Conservation (phyloP, 2,329 filamentous ascomycete genomes). For the Colletotrichum sidae region DNA sequence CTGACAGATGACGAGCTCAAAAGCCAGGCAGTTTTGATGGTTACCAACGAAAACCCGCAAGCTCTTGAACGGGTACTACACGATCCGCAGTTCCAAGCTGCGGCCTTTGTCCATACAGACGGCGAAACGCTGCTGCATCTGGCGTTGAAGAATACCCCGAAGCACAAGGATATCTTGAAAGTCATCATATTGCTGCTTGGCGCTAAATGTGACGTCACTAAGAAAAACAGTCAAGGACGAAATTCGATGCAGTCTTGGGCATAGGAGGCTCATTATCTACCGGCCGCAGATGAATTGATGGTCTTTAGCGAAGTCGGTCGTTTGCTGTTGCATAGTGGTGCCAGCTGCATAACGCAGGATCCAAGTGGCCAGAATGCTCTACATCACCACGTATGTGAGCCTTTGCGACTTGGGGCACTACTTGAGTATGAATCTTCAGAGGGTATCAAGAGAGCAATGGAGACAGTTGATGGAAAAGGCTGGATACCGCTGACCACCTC, state of each 20-base stretch:
- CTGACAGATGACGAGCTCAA: neutral
- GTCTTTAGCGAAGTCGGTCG: neutral
- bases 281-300: neutral
- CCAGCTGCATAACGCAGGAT: neutral
- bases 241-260: neutral
- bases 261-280: neutral
- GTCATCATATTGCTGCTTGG: neutral
- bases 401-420: neutral
- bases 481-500: neutral
- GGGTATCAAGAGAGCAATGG: neutral
- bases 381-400: neutral
- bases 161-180: neutral
- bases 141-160: accelerated
- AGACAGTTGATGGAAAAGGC: neutral
- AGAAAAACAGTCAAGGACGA: neutral
- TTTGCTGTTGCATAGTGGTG: neutral
- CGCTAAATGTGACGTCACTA: neutral
- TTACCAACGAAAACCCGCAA: accelerated
- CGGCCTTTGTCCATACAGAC: neutral
- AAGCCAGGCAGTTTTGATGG: neutral
- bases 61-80: neutral
- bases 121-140: neutral
- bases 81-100: neutral
- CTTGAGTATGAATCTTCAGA: neutral
- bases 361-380: neutral